Evolutionary conservation across 192 early-diverging fungal genomes (phyloP).

Genomic region (Lobosporangium transversale): DNA sequence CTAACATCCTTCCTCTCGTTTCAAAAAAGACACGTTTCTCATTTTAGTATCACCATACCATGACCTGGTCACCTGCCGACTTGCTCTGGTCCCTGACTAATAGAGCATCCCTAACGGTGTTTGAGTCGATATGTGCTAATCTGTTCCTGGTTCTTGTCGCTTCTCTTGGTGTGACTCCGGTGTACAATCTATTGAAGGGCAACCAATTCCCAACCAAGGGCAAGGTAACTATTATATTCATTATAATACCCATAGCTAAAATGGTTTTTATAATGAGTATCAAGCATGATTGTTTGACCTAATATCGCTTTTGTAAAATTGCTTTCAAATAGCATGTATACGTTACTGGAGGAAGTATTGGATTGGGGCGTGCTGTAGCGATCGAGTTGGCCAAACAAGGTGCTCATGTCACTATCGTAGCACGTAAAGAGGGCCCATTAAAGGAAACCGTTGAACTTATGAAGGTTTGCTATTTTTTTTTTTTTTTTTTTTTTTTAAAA

Average conservation of each 20-base stretch:
- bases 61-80: constrained; percentile 49
- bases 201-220: constrained; percentile 41
- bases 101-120: constrained; percentile 22
- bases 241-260: no score
- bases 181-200: constrained; percentile 39
- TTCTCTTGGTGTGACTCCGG: constrained; percentile 13
- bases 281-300: no score
- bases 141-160: constrained; percentile 26
- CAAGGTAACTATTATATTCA: constrained; percentile 17
- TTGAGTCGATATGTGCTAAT: constrained; percentile 45
- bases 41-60: neutral
- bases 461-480: constrained; percentile 29
- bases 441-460: constrained; percentile 68
- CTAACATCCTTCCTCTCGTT: neutral
- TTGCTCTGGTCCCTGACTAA: constrained; percentile 41
- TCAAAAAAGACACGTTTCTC: no score
- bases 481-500: neutral
- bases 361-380: constrained; percentile 73
- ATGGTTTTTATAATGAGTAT: no score
- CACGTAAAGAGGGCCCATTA: constrained; percentile 56
- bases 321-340: constrained; percentile 73
- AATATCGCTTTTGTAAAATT: neutral
- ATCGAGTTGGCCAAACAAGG: constrained; percentile 70
- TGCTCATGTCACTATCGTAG: constrained; percentile 77
- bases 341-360: constrained; percentile 81